Percentiles rank a stretch among this genome's conserved stretches.
Conservation (phyloP, 768 basidiomycete genomes). For the Hygrophorus pudorinus region DNA sequence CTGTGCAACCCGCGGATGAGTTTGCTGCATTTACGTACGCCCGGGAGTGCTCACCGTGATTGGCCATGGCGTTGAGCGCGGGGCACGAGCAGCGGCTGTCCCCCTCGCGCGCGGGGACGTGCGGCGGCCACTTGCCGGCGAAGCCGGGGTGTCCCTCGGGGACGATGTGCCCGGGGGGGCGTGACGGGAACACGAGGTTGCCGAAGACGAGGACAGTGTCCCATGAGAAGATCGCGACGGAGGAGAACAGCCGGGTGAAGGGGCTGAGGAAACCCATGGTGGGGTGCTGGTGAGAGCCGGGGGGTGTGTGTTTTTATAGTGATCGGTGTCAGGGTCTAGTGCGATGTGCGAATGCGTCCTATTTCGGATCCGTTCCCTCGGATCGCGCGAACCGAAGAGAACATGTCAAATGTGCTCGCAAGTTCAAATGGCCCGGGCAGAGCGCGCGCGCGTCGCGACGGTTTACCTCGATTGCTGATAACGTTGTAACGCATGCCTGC, state of each 20-base stretch:
- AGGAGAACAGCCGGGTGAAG: conserved; percentile 1
- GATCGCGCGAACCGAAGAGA: too few species aligned
- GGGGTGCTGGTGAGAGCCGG: neutral
- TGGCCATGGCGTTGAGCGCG: conserved; percentile 44
- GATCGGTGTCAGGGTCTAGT: too few species aligned
- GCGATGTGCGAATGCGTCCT: too few species aligned
- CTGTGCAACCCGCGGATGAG: too few species aligned
- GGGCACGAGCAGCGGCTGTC: conserved; percentile 45
- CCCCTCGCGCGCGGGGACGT: conserved; percentile 22
- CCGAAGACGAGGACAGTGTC: conserved; percentile 22
- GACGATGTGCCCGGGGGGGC: conserved; percentile 24
- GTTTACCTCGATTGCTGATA: too few species aligned
- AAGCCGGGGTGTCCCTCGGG: conserved; percentile 17
- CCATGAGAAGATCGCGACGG: conserved; percentile 17
- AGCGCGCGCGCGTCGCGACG: too few species aligned
- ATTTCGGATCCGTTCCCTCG: too few species aligned
- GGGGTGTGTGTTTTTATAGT: too few species aligned
- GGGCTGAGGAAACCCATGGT: neutral
- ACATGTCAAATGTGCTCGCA: too few species aligned
- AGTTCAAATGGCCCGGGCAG: too few species aligned
- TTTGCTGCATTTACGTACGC: too few species aligned
- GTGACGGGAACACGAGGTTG: conserved; percentile 24
- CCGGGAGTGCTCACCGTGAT: conserved; percentile 31
- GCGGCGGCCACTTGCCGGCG: conserved; percentile 36
- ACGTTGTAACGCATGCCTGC: too few species aligned